phyloP scores from a whole-genome alignment of 129 eudicot species.

The Ambrosia artemisiifolia region DNA sequence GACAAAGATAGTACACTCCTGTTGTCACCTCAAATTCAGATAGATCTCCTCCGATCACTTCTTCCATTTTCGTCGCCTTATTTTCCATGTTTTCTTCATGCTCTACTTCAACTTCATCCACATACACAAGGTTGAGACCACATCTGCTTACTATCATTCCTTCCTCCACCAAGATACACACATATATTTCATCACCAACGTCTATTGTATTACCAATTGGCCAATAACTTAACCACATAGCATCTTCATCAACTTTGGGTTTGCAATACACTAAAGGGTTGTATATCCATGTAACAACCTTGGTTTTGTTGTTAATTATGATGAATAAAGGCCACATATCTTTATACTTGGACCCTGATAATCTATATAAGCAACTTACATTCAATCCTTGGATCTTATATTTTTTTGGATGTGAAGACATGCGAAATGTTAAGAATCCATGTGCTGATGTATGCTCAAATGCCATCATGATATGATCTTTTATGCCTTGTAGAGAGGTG shows the following conservation, averaged over 20 bases:
- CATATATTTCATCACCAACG: conserved; percentile 21
- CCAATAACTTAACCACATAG: conserved; percentile 36
- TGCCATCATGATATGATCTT: neutral
- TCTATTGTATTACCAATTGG: conserved; percentile 17
- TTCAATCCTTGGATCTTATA: conserved; percentile 1
- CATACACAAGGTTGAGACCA: too few species aligned
- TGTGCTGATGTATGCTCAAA: neutral
- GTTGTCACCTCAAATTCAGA: too few species aligned
- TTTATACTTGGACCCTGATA: neutral
- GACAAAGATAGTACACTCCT: too few species aligned
- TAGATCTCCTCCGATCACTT: too few species aligned
- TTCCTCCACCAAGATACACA: too few species aligned
- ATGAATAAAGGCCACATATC: neutral
- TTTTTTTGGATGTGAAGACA: neutral
- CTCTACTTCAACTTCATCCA: too few species aligned
- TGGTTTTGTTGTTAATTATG: neutral
- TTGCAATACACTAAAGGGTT: conserved; percentile 9
- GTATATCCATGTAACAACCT: neutral
- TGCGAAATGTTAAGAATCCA: neutral
- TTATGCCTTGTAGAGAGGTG: conserved; percentile 8
- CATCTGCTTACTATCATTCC: too few species aligned
- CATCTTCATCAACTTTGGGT: neutral
- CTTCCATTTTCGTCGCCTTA: too few species aligned
- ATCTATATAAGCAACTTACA: neutral
- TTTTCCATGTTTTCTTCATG: too few species aligned